A percentile compares a stretch with the other conserved stretches of the same genome.
Evolutionary conservation across 1,139 yeast genomes (phyloP).

Genomic region (Yamadazyma conglobata): DNA sequence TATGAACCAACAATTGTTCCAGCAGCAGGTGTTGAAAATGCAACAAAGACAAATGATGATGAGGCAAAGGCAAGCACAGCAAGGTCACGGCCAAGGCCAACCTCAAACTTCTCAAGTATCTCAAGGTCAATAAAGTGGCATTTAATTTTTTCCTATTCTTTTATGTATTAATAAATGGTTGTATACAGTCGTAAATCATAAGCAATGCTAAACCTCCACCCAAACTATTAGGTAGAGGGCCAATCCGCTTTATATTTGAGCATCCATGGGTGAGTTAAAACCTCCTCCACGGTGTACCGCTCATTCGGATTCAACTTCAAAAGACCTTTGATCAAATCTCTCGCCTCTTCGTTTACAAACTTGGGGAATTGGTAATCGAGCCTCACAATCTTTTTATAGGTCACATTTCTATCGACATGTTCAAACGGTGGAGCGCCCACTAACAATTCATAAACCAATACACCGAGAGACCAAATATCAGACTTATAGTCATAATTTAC

Average conservation of each 20-base stretch:
- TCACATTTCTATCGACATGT: slow-evolving; percentile 66
- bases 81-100: slow-evolving; percentile 19
- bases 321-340: slow-evolving; percentile 60
- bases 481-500: slow-evolving; percentile 75
- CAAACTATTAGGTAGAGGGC: slow-evolving; percentile 20
- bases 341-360: slow-evolving; percentile 69
- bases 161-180: slow-evolving; percentile 1
- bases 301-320: slow-evolving; percentile 67
- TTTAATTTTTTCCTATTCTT: slow-evolving; percentile 1
- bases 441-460: slow-evolving; percentile 77
- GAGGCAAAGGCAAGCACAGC: slow-evolving; percentile 30
- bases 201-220: not conserved
- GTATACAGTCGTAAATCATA: slow-evolving; percentile 6
- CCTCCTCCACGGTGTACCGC: slow-evolving; percentile 58
- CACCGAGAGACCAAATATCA: slow-evolving; percentile 93
- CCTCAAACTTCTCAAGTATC: not conserved
- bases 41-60: slow-evolving; percentile 37
- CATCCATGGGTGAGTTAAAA: slow-evolving; percentile 83
- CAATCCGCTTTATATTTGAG: slow-evolving; percentile 51
- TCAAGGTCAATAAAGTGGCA: slow-evolving; percentile 1
- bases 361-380: slow-evolving; percentile 75
- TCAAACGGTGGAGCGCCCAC: slow-evolving; percentile 94
- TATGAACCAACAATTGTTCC: slow-evolving; percentile 47
- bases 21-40: slow-evolving; percentile 45
- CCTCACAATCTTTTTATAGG: slow-evolving; percentile 73